Base-by-base conservation (phyloP, 2,329 filamentous ascomycete species). In the Metarhizium humberi region DNA sequence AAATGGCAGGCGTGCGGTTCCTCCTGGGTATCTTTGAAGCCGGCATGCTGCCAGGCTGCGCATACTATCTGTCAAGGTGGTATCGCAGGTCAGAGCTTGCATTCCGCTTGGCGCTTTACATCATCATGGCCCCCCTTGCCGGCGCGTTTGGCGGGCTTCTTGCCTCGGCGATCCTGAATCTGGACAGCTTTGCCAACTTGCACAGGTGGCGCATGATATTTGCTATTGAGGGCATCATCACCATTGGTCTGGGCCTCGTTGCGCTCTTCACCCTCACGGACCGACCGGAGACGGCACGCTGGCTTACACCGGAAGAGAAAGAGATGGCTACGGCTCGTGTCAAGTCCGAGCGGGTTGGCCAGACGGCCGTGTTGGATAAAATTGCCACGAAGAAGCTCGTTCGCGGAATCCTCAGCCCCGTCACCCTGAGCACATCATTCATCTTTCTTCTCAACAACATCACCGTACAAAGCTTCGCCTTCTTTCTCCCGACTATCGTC, bases 51-150 rank as follows among this genome's bases (percentile, higher is more conserved):
- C 87, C 87, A 0, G 86, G 87, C 0, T 87, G 88, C 45, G 85
- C 85, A 0, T 90, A 89, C 68, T 90, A 89, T 62, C 71, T 89
- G 20, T 85, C 80, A 1, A 74, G 86, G 52, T 90, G 86, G 86
- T 90, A 89, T 61, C 75, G 84, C n/a, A 75, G 83, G 36, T 78
- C 78, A 51, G 86, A 90, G 67, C 71, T 90, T 6, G 78, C 82
- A 0, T 88, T 88, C 66, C 78, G 86, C 0, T 71, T 89, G 0
- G 80, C 82, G 0, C 71, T 88, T 2, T 89, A 88, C 69, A 81
- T 89, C 54, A 83, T 88, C 55, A 86, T 84, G 78, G 81, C 85
- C 0, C 85, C 85, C 0, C 73, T 90, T 0, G 85, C 86, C 0
- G 86, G 86, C 3, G 85, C 85, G 0, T 89, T 89, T 60, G 86